These are phyloP conservation scores for Lasiosphaeria ovina DNA, from an alignment of 495 filamentous ascomycete genomes.

Conservation along the genomic window DNA sequence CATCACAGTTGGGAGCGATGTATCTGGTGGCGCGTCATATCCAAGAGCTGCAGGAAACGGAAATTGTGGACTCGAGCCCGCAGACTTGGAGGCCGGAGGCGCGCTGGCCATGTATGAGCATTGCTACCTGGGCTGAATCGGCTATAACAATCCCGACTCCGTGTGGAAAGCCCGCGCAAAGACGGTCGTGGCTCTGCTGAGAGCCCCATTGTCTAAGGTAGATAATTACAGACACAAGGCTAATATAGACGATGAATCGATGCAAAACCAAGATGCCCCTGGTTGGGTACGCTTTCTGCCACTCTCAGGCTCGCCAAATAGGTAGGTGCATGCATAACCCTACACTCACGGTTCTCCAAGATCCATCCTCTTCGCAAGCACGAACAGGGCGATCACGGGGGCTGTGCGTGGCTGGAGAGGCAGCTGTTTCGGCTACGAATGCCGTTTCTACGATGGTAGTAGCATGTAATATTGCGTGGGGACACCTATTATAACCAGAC, in stretches of 20 bases:
- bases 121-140: slow-evolving; percentile 1
- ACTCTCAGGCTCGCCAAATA: background rate
- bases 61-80: background rate
- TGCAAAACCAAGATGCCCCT: background rate
- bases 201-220: background rate
- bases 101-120: background rate
- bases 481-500: background rate
- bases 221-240: background rate
- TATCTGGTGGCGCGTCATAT: slow-evolving; percentile 1
- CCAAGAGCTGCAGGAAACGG: background rate
- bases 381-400: background rate
- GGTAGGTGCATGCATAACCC: background rate
- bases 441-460: background rate
- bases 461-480: background rate
- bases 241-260: background rate
- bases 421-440: background rate
- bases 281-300: background rate
- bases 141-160: background rate
- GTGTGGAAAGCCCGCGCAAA: background rate
- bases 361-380: background rate
- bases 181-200: background rate
- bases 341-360: background rate
- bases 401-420: background rate
- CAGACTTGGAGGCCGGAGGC: background rate
- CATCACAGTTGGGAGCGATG: background rate